phyloP scores from a whole-genome alignment of 1,284 basidiomycete genomes.

The Microstroma glucosiphilum region DNA sequence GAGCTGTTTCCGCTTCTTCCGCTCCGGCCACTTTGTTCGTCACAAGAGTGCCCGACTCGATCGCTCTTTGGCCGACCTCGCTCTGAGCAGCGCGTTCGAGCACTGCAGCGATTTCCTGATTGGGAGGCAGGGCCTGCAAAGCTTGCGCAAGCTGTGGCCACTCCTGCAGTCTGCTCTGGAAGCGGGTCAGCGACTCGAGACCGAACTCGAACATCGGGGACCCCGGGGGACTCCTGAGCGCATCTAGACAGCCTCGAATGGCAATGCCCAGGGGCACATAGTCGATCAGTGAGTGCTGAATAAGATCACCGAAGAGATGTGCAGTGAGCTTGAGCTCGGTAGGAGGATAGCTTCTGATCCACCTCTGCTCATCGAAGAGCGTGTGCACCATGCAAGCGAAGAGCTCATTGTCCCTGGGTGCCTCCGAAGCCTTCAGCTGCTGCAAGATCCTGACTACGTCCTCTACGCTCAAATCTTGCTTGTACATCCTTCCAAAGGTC shows the following conservation, averaged over 20 bases:
- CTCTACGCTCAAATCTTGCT: conserved; percentile 81
- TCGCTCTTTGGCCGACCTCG: conserved; percentile 2
- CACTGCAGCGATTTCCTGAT: conserved; percentile 66
- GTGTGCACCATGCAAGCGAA: conserved; percentile 99
- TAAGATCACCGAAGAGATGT: conserved; percentile 90
- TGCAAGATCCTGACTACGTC: conserved; percentile 83
- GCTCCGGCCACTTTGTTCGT: conserved; percentile 1
- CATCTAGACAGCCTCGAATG: conserved; percentile 92
- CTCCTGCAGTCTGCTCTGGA: conserved; percentile 79
- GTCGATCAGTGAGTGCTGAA: conserved; percentile 88
- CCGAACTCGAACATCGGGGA: conserved; percentile 95
- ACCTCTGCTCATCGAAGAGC: conserved; percentile 99
- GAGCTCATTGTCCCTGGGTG: conserved; percentile 81
- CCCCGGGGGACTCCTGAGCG: conserved; percentile 67
- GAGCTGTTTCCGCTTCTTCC: conserved; percentile 42
- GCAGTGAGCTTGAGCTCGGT: conserved; percentile 94
- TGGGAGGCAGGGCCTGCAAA: conserved; percentile 74
- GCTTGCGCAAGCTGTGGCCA: conserved; percentile 92
- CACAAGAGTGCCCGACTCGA: conserved; percentile 11
- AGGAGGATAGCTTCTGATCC: conserved; percentile 93
- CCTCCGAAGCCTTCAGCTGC: conserved; percentile 74
- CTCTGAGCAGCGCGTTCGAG: conserved; percentile 36
- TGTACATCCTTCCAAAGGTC: conserved; percentile 80
- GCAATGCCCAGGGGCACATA: conserved; percentile 93
- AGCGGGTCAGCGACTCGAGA: conserved; percentile 78